Base-by-base conservation (phyloP, 352 stramenopile species). In the Thalassiosira tumida region DNA sequence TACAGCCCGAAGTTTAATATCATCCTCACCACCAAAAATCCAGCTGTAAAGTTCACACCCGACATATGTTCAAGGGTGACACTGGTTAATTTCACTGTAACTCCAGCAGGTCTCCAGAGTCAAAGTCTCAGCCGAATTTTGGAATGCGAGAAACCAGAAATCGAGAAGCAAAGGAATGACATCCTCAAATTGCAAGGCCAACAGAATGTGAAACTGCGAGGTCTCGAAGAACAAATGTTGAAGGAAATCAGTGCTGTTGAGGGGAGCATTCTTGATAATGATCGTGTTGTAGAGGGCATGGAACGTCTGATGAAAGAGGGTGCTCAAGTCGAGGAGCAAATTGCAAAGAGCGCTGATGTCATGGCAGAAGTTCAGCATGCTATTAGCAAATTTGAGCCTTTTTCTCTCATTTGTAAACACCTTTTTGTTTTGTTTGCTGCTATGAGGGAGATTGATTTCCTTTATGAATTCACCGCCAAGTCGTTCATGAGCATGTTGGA, bases 41-140 rank as follows among this genome's bases (percentile, higher is more conserved):
- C 98, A 62, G 98, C 97, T 7, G 99, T 99, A 38, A 98, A 98
- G 41, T 99, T 99, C 70, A 98, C 98, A 7, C 98, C 99, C n/a
- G 99, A 99, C 92, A 98, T 99, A 80, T 99, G 98, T 92, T 99
- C 98, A 70, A 98, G 99, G 50, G 98, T 99, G 40, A 99, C 99
- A 24, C 97, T 99, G 85, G 97, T 99, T 24, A 99, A 99, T 95
- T 99, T 99, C 89, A 99, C 98, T 35, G 98, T 99, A 54, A 99
- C 99, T 15, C 98, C 98, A 13, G 99, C 98, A 40, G 99, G 98
- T n/a, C 95, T 99, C 35, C 97, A 99, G 86, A 98, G 97, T 82
- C 98, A 99, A 92, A 98, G 97, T 93, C 91, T 99, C 40, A 99
- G 97, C 76, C 96, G 98, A 67, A 95, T 99, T 64, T 96, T 99